Conservation (phyloP, 441 rosid species). For the Erysimum cheiri region DNA sequence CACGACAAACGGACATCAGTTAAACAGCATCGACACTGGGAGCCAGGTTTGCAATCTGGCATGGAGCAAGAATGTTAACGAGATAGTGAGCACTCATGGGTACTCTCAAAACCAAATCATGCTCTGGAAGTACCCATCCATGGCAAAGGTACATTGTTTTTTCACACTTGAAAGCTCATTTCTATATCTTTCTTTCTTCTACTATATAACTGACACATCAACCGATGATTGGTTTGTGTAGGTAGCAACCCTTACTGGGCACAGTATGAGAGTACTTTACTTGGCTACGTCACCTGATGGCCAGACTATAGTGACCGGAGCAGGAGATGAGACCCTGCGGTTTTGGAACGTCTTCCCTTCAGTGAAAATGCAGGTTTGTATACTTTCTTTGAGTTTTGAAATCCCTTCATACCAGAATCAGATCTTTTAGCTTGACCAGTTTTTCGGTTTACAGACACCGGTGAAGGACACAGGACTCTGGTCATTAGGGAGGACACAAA, state of each 20-base stretch:
- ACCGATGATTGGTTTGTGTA: constrained; percentile 29
- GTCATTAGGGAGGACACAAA: constrained; percentile 90
- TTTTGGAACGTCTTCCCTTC: constrained; percentile 98
- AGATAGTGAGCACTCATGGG: constrained; percentile 96
- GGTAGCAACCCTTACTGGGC: constrained; percentile 94
- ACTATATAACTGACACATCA: neutral
- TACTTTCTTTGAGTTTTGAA: constrained; percentile 5
- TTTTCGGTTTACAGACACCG: constrained; percentile 61
- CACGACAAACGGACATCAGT: constrained; percentile 87
- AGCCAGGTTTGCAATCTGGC: constrained; percentile 99
- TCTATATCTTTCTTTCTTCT: constrained; percentile 1
- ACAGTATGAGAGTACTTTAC: constrained; percentile 89
- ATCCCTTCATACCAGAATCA: constrained; percentile 7
- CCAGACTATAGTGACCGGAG: constrained; percentile 99
- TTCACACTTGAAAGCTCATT: neutral
- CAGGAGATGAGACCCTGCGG: constrained; percentile 95
- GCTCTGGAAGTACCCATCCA: constrained; percentile 97
- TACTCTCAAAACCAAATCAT: constrained; percentile 98
- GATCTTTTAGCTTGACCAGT: neutral
- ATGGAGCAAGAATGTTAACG: constrained; percentile 99
- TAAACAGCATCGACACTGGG: constrained; percentile 89
- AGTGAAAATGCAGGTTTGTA: constrained; percentile 70
- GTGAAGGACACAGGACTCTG: constrained; percentile 92
- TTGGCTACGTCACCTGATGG: constrained; percentile 97
- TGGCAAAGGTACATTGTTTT: constrained; percentile 68